Base-by-base conservation (phyloP, 805 yeast species). In the Starmerella geochares region DNA sequence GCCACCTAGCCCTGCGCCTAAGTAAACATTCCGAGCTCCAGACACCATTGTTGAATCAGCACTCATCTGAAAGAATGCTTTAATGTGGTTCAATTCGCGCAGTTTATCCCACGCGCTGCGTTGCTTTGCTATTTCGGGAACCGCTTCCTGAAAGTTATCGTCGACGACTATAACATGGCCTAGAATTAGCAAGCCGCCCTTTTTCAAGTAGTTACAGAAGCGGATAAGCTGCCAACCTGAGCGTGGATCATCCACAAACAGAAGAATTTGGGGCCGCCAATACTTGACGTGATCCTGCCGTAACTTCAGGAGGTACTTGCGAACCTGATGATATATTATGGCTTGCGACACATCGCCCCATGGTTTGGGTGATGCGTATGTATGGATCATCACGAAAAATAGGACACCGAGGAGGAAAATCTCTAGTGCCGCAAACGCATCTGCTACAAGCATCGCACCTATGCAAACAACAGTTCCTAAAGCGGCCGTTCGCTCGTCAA, bases 281-380 rank as follows among this genome's bases (percentile, higher is more conserved):
- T 88, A 92, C 67, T 92, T 92, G 47, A 92, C 96, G 63, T 90
- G 94, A 61, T 92, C 95, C 59, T 86, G 86, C 52, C 86, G 77
- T 38, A 90, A 71, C 48, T 94, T 72, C 52, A 92, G 68, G 39
- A 86, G 69, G 62, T 92, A 92, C 63, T 92, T 92, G 57, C 99
- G 72, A 10, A 92, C 97, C 66, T 92, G 99, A 63, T 92, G 98
- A 65, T 92, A 92, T 45, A 92, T 90, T 53, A 92, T 73, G 37
- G 88, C 79, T 66, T 92, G 98, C 2, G 97, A 88, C 21, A 92
- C 96, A 66, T 92, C 99, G 31, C 99, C 99, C 88, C 96, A 92
- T 29, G 88, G 83, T 62, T 86, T 87, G 5, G 98, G 96, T 1
- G 96, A 96, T 10, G 95, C 83, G 46, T 79, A 75, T 61, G 87